Evolutionary conservation across 805 yeast species (phyloP).

Genomic region (Alloascoidea hylecoeti): DNA sequence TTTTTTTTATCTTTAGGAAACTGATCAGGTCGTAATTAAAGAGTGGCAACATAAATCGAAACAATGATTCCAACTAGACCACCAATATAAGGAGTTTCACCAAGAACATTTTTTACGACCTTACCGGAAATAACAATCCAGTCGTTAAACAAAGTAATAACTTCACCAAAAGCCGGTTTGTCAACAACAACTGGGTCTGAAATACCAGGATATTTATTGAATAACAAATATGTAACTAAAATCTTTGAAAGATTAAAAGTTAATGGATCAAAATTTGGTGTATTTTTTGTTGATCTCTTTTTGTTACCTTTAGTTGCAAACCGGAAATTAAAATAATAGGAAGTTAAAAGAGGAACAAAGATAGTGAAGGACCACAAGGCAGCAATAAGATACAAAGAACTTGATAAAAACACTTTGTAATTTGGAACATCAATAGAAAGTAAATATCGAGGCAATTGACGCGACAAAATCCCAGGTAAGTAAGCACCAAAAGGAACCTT

Average conservation of each 20-base stretch:
- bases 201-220: conserved; percentile 12
- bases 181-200: conserved; percentile 13
- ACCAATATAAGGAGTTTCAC: conserved; percentile 18
- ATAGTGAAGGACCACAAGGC: conserved; percentile 12
- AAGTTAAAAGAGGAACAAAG: conserved; percentile 13
- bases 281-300: conserved; percentile 5
- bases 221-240: conserved; percentile 20
- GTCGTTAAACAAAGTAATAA: conserved; percentile 14
- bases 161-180: too few species aligned
- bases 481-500: neutral
- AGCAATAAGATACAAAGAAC: conserved; percentile 14
- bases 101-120: conserved; percentile 13
- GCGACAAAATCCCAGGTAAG: neutral
- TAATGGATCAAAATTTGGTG: conserved; percentile 37
- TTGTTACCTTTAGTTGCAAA: conserved; percentile 6
- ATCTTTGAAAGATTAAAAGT: conserved; percentile 33
- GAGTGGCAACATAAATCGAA: conserved; percentile 22
- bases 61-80: conserved; percentile 16
- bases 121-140: conserved; percentile 9
- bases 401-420: conserved; percentile 4
- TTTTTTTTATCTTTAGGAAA: too few species aligned
- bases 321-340: conserved; percentile 19
- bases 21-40: conserved; percentile 6
- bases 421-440: conserved; percentile 7
- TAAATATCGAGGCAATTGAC: neutral